Evolutionary conservation across 441 rosid species (phyloP).

Genomic region (Flueggea neowawraea): DNA sequence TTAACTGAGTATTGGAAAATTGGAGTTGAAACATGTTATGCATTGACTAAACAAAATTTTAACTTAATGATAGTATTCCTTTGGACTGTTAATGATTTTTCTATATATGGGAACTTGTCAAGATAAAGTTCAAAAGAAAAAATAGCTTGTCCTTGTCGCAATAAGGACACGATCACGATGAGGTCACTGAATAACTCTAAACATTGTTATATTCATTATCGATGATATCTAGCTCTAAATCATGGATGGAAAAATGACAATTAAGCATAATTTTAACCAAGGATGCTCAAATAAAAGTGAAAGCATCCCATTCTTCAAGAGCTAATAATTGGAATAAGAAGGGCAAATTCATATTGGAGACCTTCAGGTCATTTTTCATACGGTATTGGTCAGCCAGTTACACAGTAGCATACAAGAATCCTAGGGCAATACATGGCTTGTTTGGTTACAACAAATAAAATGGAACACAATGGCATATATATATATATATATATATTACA

Average conservation of each 20-base stretch:
- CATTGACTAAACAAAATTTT: background rate
- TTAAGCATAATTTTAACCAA: no score
- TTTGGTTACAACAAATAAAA: no score
- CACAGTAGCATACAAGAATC: no score
- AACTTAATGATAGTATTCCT: background rate
- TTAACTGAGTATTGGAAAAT: background rate
- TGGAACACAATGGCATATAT: no score
- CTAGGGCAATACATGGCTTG: no score
- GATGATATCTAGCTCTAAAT: background rate
- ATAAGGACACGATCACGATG: background rate
- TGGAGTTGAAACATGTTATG: background rate
- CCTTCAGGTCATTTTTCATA: no score
- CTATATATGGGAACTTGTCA: background rate
- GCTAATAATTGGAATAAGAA: no score
- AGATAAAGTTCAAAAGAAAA: conserved; percentile 4
- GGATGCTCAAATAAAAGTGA: no score
- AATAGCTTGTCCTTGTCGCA: conserved; percentile 7
- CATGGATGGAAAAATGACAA: background rate
- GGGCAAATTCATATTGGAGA: no score
- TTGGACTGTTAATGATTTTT: conserved; percentile 10
- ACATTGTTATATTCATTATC: background rate
- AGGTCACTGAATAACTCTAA: background rate
- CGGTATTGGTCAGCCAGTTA: no score
- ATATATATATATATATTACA: no score
- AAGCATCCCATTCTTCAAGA: no score